phyloP scores from a whole-genome alignment of 257 asterid species.

The Avicennia marina region DNA sequence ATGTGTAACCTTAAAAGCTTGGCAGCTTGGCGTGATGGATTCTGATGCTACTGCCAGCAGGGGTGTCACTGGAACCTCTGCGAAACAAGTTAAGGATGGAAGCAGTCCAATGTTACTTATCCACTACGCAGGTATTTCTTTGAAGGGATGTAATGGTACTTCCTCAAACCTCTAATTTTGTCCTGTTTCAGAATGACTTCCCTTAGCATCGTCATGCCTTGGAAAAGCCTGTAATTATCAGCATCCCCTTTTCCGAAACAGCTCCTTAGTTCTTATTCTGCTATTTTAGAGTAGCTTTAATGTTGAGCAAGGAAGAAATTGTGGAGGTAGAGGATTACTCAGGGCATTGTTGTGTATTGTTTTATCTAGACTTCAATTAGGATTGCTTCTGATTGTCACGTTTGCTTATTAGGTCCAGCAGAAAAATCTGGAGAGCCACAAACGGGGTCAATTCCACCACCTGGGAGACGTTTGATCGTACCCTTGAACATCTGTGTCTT shows the following conservation, averaged over 20 bases:
- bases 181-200: too few relatives aligned
- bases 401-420: constrained; percentile 50
- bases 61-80: constrained; percentile 47
- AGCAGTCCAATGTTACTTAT: constrained; percentile 84
- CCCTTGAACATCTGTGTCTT: constrained; percentile 83
- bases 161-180: too few relatives aligned
- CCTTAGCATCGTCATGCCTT: too few relatives aligned
- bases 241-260: neutral
- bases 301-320: constrained; percentile 10
- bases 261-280: neutral
- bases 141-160: constrained; percentile 13
- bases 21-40: constrained; percentile 81
- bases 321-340: constrained; percentile 10
- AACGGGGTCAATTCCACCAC: constrained; percentile 51
- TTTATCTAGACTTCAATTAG: constrained; percentile 16
- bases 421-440: constrained; percentile 38
- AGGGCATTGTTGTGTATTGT: neutral
- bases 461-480: constrained; percentile 88
- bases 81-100: constrained; percentile 74
- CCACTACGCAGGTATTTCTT: constrained; percentile 90
- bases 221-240: constrained; percentile 4
- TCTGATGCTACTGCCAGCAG: constrained; percentile 53
- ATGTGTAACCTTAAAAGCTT: constrained; percentile 85
- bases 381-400: constrained; percentile 16
- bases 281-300: constrained; percentile 3